A percentile compares a stretch with the other conserved stretches of the same genome.
Evolutionary conservation across 352 stramenopile genomes (phyloP).

Genomic region (Globisporangium carolinianum): DNA sequence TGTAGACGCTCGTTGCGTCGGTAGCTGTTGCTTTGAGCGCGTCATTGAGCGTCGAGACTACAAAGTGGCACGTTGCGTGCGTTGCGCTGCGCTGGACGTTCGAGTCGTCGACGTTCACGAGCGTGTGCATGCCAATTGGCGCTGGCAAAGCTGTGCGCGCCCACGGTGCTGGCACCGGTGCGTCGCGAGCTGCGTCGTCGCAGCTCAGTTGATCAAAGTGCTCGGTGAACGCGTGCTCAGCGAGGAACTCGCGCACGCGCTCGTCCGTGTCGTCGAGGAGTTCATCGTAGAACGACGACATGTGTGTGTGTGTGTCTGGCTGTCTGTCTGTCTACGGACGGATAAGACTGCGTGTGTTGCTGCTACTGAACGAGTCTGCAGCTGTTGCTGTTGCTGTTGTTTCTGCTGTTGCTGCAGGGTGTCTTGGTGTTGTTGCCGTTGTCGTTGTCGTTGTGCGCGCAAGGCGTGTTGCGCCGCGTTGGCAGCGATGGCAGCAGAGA

Average conservation of each 20-base stretch:
- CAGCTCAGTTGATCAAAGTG: conserved; percentile 8
- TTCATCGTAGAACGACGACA: conserved; percentile 11
- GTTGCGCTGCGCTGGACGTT: conserved; percentile 41
- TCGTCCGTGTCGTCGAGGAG: conserved; percentile 13
- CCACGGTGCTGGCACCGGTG: conserved; percentile 24
- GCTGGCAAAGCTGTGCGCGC: conserved; percentile 23
- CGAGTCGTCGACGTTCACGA: conserved; percentile 34
- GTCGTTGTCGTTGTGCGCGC: no score
- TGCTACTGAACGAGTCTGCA: no score
- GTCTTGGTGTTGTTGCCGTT: no score
- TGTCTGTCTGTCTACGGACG: neutral
- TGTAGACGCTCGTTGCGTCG: conserved; percentile 44
- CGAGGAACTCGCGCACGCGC: conserved; percentile 12
- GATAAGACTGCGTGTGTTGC: no score
- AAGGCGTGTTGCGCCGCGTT: no score
- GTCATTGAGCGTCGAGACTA: conserved; percentile 51
- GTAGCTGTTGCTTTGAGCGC: conserved; percentile 47
- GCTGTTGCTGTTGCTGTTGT: no score
- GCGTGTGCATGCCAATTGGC: conserved; percentile 38
- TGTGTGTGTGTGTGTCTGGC: neutral
- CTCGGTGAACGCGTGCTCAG: conserved; percentile 10
- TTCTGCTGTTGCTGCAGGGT: no score
- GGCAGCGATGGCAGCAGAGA: no score
- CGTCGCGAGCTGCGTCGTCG: conserved; percentile 6
- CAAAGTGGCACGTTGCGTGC: conserved; percentile 40